phyloP scores from a whole-genome alignment of 2,329 filamentous ascomycete species.

The Aspergillus thermomutatus region DNA sequence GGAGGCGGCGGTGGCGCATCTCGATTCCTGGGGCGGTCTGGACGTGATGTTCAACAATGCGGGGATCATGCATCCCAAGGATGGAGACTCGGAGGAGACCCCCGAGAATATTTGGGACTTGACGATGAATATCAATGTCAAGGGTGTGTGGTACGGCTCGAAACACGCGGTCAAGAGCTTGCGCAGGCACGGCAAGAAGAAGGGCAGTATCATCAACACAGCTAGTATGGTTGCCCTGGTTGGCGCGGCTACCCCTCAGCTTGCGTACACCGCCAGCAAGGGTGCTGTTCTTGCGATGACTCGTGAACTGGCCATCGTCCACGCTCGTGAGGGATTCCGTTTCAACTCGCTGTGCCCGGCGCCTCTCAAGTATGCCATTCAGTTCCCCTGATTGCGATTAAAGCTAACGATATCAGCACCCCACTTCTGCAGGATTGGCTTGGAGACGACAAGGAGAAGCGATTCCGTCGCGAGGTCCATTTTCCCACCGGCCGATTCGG shows the following conservation, averaged over 20 bases:
- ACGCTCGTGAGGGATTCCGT: constrained; percentile 82
- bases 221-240: constrained; percentile 85
- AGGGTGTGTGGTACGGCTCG: constrained; percentile 92
- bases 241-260: constrained; percentile 80
- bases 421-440: constrained; percentile 91
- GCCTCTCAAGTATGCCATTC: constrained; percentile 65
- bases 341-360: constrained; percentile 92
- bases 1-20: constrained; percentile 66
- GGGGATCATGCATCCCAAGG: constrained; percentile 88
- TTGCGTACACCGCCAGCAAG: constrained; percentile 92
- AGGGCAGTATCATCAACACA: constrained; percentile 85
- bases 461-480: constrained; percentile 78
- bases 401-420: constrained; percentile 52
- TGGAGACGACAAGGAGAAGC: constrained; percentile 79
- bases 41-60: constrained; percentile 98
- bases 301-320: constrained; percentile 84
- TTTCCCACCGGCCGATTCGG: constrained; percentile 87
- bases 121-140: constrained; percentile 92
- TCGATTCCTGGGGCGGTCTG: constrained; percentile 81
- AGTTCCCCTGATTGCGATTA: neutral
- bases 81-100: constrained; percentile 76
- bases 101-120: constrained; percentile 91
- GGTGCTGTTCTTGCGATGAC: constrained; percentile 88
- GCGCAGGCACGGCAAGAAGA: constrained; percentile 73
- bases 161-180: constrained; percentile 86